Percentiles rank a stretch among this genome's conserved stretches.
Evolutionary conservation across 176 grass and related monocot genomes (phyloP).

Genomic region (Carex pumila): DNA sequence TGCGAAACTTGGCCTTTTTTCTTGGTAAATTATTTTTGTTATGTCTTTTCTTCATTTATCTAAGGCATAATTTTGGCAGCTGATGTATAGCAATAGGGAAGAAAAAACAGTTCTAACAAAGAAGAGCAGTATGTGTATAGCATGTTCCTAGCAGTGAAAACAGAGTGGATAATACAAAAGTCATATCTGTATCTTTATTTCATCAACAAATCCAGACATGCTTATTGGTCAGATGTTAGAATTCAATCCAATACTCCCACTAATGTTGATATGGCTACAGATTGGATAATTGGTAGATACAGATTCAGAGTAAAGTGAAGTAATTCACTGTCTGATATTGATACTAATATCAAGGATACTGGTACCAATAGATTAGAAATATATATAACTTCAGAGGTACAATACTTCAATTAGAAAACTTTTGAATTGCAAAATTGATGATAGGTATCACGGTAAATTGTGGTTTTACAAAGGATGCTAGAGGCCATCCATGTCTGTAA

Average conservation of each 20-base stretch:
- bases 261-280: not conserved
- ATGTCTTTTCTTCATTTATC: not conserved
- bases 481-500: not conserved
- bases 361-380: not conserved
- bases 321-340: not conserved
- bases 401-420: not conserved
- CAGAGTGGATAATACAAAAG: not conserved
- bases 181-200: not conserved
- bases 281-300: not conserved
- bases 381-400: not conserved
- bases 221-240: not conserved
- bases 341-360: not conserved
- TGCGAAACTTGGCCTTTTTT: conserved; percentile 68
- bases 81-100: not conserved
- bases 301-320: not conserved
- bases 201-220: not conserved
- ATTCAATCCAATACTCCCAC: not conserved
- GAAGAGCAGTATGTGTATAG: not conserved
- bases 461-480: not conserved
- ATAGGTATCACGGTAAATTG: not conserved
- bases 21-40: conserved; percentile 54
- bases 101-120: not conserved
- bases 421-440: not conserved
- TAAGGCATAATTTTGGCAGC: not conserved
- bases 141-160: not conserved